A percentile compares a stretch with the other conserved stretches of the same genome.
Evolutionary conservation across 2,329 filamentous ascomycete genomes (phyloP).

Genomic region (Lecanosticta acicola): DNA sequence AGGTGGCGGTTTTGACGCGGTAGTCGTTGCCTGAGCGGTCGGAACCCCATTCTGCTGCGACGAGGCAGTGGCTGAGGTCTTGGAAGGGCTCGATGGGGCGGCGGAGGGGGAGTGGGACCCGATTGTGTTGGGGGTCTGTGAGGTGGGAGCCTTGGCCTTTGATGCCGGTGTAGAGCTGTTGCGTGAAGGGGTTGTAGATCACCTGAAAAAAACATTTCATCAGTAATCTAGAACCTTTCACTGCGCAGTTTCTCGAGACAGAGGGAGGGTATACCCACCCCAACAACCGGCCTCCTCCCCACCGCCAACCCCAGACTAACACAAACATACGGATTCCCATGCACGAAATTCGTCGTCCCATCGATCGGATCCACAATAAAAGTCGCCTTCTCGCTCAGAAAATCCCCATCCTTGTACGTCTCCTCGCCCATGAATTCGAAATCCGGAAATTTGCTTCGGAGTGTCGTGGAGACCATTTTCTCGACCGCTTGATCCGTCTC

Average conservation of each 20-base stretch:
- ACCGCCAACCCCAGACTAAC: slow-evolving; percentile 63
- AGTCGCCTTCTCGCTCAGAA: slow-evolving; percentile 62
- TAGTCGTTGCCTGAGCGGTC: slow-evolving; percentile 63
- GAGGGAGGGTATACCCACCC: slow-evolving; percentile 24
- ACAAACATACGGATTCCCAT: slow-evolving; percentile 67
- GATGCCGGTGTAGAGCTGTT: slow-evolving; percentile 63
- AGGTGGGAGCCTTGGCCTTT: slow-evolving; percentile 60
- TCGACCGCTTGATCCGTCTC: slow-evolving; percentile 60
- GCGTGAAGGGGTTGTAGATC: slow-evolving; percentile 73
- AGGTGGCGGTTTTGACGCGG: slow-evolving; percentile 62
- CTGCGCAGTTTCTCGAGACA: too few species aligned
- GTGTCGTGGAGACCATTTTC: slow-evolving; percentile 48
- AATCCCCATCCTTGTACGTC: slow-evolving; percentile 62
- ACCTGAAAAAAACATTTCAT: too few species aligned
- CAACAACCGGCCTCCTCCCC: slow-evolving; percentile 23
- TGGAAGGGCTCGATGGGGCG: slow-evolving; percentile 48
- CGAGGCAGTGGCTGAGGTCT: slow-evolving; percentile 57
- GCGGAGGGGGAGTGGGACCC: slow-evolving; percentile 41
- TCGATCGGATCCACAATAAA: slow-evolving; percentile 81
- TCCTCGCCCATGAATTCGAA: slow-evolving; percentile 69
- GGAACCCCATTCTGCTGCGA: slow-evolving; percentile 69
- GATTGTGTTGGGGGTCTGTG: slow-evolving; percentile 30
- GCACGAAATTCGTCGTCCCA: slow-evolving; percentile 76
- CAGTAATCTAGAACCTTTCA: too few species aligned
- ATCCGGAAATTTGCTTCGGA: slow-evolving; percentile 48